Conservation (phyloP, 2,329 filamentous ascomycete species). For the Talaromyces atroroseus region DNA sequence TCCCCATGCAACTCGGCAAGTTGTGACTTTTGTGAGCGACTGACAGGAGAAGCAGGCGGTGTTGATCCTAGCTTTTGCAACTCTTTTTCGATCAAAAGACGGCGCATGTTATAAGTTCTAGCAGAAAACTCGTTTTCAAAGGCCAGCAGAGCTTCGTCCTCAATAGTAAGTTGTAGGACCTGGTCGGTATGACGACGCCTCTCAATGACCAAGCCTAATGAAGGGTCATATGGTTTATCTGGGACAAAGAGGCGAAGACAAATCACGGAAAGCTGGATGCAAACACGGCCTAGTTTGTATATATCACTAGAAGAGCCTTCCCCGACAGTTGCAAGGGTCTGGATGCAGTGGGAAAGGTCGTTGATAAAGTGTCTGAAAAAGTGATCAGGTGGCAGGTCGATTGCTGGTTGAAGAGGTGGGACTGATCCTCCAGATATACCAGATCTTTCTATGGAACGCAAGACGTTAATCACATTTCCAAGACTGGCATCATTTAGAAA, state of each 20-base stretch:
- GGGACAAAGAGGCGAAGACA: slow-evolving; percentile 78
- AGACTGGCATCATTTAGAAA: slow-evolving; percentile 15
- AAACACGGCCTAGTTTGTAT: slow-evolving; percentile 54
- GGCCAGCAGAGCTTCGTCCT: slow-evolving; percentile 54
- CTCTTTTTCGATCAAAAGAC: slow-evolving; percentile 58
- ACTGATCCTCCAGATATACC: slow-evolving; percentile 15
- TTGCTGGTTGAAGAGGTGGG: slow-evolving; percentile 17
- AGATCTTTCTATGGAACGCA: slow-evolving; percentile 23
- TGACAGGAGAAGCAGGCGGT: slow-evolving; percentile 62
- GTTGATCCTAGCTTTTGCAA: slow-evolving; percentile 60
- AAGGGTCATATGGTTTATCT: slow-evolving; percentile 79
- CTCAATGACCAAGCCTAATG: slow-evolving; percentile 57
- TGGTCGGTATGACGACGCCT: slow-evolving; percentile 55
- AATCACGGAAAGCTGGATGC: slow-evolving; percentile 69
- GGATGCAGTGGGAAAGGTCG: slow-evolving; percentile 24
- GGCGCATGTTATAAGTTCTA: slow-evolving; percentile 61
- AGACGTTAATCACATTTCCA: slow-evolving; percentile 16
- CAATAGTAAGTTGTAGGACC: slow-evolving; percentile 49
- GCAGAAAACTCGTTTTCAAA: slow-evolving; percentile 68
- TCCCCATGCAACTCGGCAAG: slow-evolving; percentile 72
- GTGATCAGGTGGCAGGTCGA: slow-evolving; percentile 22
- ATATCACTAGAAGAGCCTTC: slow-evolving; percentile 18
- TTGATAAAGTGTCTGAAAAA: slow-evolving; percentile 33
- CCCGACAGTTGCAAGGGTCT: slow-evolving; percentile 18
- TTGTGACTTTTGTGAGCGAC: slow-evolving; percentile 63